These are phyloP conservation scores for Aspergillus transmontanensis DNA, from an alignment of 2,329 filamentous ascomycete genomes.

Conservation along the genomic window DNA sequence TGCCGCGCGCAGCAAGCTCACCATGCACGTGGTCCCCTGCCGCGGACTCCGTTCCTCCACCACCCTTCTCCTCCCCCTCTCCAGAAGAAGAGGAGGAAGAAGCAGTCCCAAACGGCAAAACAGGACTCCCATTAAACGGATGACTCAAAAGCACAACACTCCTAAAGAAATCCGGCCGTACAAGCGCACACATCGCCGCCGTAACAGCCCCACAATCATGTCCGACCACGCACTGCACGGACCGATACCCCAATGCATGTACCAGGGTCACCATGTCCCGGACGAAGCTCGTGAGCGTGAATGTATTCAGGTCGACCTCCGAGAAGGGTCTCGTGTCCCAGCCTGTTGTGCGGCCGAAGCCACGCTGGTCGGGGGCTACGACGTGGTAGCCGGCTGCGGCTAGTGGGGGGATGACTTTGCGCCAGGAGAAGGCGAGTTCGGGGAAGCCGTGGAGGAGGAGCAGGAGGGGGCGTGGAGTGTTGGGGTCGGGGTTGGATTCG, in stretches of 20 bases:
- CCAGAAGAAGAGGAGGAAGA: neutral
- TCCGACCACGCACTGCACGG: slow-evolving; percentile 62
- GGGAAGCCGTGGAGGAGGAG: slow-evolving; percentile 69
- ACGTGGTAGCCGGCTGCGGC: slow-evolving; percentile 64
- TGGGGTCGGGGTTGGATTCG: slow-evolving; percentile 49
- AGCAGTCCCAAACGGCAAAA: slow-evolving; percentile 53
- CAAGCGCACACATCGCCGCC: slow-evolving; percentile 61
- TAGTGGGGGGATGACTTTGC: slow-evolving; percentile 62
- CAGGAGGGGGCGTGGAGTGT: slow-evolving; percentile 55
- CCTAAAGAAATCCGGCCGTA: slow-evolving; percentile 66
- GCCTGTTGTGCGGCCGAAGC: slow-evolving; percentile 67
- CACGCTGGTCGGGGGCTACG: slow-evolving; percentile 68
- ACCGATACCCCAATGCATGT: slow-evolving; percentile 60
- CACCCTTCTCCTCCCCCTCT: slow-evolving; percentile 5
- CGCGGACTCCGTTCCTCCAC: slow-evolving; percentile 16
- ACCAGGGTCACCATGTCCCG: slow-evolving; percentile 65
- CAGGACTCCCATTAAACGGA: slow-evolving; percentile 59
- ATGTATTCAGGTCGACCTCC: slow-evolving; percentile 59
- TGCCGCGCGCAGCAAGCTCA: slow-evolving; percentile 55
- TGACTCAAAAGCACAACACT: slow-evolving; percentile 66
- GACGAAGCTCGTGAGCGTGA: slow-evolving; percentile 60
- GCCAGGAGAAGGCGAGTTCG: slow-evolving; percentile 71
- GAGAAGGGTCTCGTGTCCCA: slow-evolving; percentile 57
- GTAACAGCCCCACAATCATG: slow-evolving; percentile 69
- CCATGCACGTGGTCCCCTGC: slow-evolving; percentile 55